Percentiles rank a stretch among this genome's conserved stretches.
Conservation (phyloP, 441 rosid genomes). For the Adansonia gregorii region DNA sequence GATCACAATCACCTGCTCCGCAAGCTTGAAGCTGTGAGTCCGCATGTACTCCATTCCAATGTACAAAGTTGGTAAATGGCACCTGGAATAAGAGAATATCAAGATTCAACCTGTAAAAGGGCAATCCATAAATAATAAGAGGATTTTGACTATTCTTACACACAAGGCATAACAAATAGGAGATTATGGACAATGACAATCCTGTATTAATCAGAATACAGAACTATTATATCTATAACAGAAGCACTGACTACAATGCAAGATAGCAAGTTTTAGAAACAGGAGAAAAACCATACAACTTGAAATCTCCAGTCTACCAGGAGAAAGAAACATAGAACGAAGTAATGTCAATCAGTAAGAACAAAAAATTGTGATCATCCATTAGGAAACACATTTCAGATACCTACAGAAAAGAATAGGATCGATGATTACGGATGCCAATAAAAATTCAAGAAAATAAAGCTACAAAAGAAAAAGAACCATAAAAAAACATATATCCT, state of each 20-base stretch:
- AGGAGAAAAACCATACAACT: background rate
- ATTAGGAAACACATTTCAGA: background rate
- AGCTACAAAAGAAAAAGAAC: background rate
- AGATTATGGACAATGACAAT: conserved; percentile 3
- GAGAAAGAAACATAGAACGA: background rate
- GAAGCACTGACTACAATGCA: background rate
- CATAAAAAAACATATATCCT: background rate
- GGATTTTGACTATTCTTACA: conserved; percentile 41
- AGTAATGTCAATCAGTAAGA: background rate
- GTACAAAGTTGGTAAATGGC: conserved; percentile 95
- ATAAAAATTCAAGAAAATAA: conserved; percentile 16
- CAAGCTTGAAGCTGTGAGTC: conserved; percentile 95
- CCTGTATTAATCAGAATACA: background rate
- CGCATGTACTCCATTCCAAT: conserved; percentile 99
- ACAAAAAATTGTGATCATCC: background rate
- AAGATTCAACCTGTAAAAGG: conserved; percentile 72
- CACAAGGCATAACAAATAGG: background rate
- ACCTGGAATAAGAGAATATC: conserved; percentile 89
- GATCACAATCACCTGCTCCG: conserved; percentile 74
- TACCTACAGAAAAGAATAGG: background rate
- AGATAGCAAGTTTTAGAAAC: conserved; percentile 1
- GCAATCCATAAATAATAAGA: conserved; percentile 54
- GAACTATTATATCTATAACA: background rate
- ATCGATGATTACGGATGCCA: background rate
- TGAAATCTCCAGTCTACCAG: background rate